phyloP scores from a whole-genome alignment of 2,329 filamentous ascomycete species.

The Thielaviopsis ethacetica region DNA sequence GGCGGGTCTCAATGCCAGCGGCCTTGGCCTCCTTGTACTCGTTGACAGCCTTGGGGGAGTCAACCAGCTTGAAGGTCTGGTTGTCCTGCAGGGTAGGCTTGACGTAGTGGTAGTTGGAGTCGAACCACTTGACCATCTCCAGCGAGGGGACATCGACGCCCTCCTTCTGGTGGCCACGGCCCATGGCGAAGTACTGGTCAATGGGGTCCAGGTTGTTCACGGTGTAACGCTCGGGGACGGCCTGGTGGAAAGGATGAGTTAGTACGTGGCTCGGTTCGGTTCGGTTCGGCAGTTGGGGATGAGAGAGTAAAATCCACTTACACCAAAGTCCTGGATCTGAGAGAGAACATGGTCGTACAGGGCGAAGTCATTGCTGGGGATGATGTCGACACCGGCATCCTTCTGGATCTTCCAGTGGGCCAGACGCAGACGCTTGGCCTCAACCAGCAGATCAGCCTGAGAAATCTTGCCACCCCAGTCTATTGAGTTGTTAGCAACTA shows the following conservation, averaged over 20 bases:
- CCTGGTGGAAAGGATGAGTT: constrained; percentile 31
- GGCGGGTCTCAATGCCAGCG: constrained; percentile 81
- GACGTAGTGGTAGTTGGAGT: constrained; percentile 99
- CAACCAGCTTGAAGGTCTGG: constrained; percentile 83
- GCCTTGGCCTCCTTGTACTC: constrained; percentile 98
- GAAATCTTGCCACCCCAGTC: constrained; percentile 89
- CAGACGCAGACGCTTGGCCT: constrained; percentile 92
- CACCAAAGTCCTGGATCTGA: constrained; percentile 96
- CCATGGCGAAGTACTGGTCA: constrained; percentile 99
- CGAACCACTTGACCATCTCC: constrained; percentile 99
- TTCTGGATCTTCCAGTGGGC: constrained; percentile 99
- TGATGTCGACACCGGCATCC: constrained; percentile 90
- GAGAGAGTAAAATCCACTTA: constrained; percentile 31
- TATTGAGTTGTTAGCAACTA: constrained; percentile 15
- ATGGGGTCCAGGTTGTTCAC: constrained; percentile 73
- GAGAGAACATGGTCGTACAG: constrained; percentile 96
- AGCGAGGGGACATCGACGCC: constrained; percentile 82
- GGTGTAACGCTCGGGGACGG: constrained; percentile 83
- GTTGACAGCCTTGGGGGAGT: constrained; percentile 79
- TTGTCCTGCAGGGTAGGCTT: constrained; percentile 96
- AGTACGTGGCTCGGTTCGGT: constrained; percentile 4
- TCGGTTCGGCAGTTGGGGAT: constrained; percentile 2
- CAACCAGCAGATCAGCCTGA: constrained; percentile 73
- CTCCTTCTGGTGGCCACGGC: constrained; percentile 92
- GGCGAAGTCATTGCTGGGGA: constrained; percentile 98